These are phyloP conservation scores for Mortierella sp. DNA, from an alignment of 371 early-diverging fungal species.

Conservation along the genomic window DNA sequence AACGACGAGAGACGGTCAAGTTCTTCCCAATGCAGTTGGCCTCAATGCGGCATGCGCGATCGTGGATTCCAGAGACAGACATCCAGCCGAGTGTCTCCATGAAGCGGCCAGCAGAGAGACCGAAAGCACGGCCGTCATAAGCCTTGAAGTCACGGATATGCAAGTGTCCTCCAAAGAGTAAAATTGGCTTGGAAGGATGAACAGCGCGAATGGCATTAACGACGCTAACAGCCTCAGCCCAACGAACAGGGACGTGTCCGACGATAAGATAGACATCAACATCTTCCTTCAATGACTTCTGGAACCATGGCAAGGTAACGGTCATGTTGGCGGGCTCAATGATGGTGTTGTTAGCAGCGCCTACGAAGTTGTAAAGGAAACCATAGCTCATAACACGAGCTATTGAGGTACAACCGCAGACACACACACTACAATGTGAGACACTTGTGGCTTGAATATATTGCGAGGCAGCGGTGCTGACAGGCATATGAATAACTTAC, in stretches of 20 bases:
- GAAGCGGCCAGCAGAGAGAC: slow-evolving; percentile 69
- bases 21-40: slow-evolving; percentile 53
- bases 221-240: slow-evolving; percentile 60
- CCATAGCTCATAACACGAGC: slow-evolving; percentile 67
- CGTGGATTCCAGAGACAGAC: slow-evolving; percentile 57
- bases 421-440: too few relatives aligned
- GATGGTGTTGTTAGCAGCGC: slow-evolving; percentile 58
- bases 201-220: slow-evolving; percentile 65
- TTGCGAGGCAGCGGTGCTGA: too few relatives aligned
- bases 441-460: too few relatives aligned
- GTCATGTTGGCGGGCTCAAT: slow-evolving; percentile 62
- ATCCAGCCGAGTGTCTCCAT: slow-evolving; percentile 72
- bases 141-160: slow-evolving; percentile 69
- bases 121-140: slow-evolving; percentile 67
- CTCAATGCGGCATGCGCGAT: slow-evolving; percentile 37
- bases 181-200: slow-evolving; percentile 66
- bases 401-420: not conserved
- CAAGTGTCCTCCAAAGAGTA: slow-evolving; percentile 71
- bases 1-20: slow-evolving; percentile 67
- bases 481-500: slow-evolving; percentile 19
- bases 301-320: slow-evolving; percentile 69
- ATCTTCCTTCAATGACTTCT: slow-evolving; percentile 60
- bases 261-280: slow-evolving; percentile 68
- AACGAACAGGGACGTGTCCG: slow-evolving; percentile 67
- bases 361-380: slow-evolving; percentile 66